Evolutionary conservation across 345 rosid species (phyloP).

Genomic region (thale cress (Arabidopsis thaliana)): TAIR10.1 NC_003076.8:3243501-3244000

Average conservation of each 20-base stretch:
- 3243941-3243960: constrained; percentile 31
- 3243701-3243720: constrained; percentile 20
- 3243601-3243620: constrained; percentile 2
- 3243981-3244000: constrained; percentile 28
- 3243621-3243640: background rate
- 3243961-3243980: constrained; percentile 9
- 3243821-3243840: constrained; percentile 40
- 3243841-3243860: constrained; percentile 48
- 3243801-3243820: constrained; percentile 31
- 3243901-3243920: constrained; percentile 14
- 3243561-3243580: background rate
- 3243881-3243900: background rate
- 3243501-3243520: constrained; percentile 16
- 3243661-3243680: background rate
- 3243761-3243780: constrained; percentile 22
- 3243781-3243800: constrained; percentile 25
- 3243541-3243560: constrained; percentile 27
- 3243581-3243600: constrained; percentile 19
- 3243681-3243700: constrained; percentile 18
- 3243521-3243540: constrained; percentile 33
- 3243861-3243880: background rate
- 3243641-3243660: background rate
- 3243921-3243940: background rate
- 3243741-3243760: background rate
- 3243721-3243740: background rate